Evolutionary conservation across 176 grass and related monocot species (phyloP).

Genomic region (Triticum monococcum): DNA sequence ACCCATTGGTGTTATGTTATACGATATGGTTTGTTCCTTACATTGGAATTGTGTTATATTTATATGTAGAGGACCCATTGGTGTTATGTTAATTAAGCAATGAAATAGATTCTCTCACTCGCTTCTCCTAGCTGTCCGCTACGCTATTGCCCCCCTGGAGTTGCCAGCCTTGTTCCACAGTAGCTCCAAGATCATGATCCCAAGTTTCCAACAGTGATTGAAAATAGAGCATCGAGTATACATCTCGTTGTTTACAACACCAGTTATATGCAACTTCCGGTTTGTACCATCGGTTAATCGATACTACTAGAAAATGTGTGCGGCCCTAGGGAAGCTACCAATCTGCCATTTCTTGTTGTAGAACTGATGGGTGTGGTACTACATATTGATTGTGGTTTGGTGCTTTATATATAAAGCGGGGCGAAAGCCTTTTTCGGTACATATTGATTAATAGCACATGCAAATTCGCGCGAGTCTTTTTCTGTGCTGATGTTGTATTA

Average conservation of each 20-base stretch:
- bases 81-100: not conserved
- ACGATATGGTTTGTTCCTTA: not conserved
- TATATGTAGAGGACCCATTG: not conserved
- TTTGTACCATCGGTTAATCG: not conserved
- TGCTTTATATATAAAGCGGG: not conserved
- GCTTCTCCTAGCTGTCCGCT: not conserved
- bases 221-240: not conserved
- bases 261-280: not conserved
- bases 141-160: not conserved
- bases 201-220: not conserved
- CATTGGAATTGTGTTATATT: not conserved
- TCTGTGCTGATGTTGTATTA: constrained; percentile 17
- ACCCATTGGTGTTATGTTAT: not conserved
- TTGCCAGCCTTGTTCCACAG: not conserved
- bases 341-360: constrained; percentile 2
- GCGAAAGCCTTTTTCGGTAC: too few relatives aligned
- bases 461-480: not conserved
- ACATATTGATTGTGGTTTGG: not conserved
- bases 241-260: not conserved
- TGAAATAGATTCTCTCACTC: not conserved
- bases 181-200: not conserved
- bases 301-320: not conserved
- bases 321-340: constrained; percentile 1
- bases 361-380: not conserved
- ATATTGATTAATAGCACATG: not conserved